Percentiles rank a stretch among this genome's conserved stretches.
Evolutionary conservation across 352 stramenopile species (phyloP).

Genomic region (Globisporangium solare): DNA sequence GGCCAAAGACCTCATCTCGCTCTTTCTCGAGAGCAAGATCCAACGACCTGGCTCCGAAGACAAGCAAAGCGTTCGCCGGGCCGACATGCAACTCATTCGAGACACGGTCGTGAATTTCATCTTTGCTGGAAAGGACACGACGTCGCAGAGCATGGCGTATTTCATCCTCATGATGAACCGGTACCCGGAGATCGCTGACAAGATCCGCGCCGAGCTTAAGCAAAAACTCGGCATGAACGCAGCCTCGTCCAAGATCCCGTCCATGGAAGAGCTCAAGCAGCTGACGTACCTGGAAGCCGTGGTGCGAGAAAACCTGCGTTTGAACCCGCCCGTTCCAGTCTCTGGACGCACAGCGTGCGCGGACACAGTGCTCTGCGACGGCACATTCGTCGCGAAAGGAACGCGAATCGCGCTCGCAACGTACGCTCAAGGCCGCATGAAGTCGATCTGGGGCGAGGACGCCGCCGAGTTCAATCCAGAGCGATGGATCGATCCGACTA

Average conservation of each 20-base stretch:
- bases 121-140: constrained; percentile 71
- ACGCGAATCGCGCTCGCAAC: constrained; percentile 28
- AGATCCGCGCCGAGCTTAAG: constrained; percentile 29
- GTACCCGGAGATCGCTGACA: constrained; percentile 32
- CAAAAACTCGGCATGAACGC: constrained; percentile 23
- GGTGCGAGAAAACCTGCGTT: constrained; percentile 41
- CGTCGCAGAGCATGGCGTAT: constrained; percentile 65
- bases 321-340: constrained; percentile 38
- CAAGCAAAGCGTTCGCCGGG: neutral
- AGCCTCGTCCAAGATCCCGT: constrained; percentile 15
- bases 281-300: constrained; percentile 45
- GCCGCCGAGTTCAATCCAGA: constrained; percentile 39
- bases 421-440: constrained; percentile 32
- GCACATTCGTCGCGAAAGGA: constrained; percentile 32
- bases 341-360: constrained; percentile 25
- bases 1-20: constrained; percentile 34
- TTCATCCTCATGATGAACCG: constrained; percentile 70
- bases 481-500: constrained; percentile 33
- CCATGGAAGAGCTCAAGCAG: constrained; percentile 36
- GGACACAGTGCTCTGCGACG: constrained; percentile 41
- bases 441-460: constrained; percentile 40
- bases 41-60: constrained; percentile 7
- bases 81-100: constrained; percentile 33
- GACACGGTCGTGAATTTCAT: constrained; percentile 83
- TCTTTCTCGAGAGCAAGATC: constrained; percentile 42